phyloP scores from a whole-genome alignment of 148 eudicot genomes.

The Hydrangea macrophylla region DNA sequence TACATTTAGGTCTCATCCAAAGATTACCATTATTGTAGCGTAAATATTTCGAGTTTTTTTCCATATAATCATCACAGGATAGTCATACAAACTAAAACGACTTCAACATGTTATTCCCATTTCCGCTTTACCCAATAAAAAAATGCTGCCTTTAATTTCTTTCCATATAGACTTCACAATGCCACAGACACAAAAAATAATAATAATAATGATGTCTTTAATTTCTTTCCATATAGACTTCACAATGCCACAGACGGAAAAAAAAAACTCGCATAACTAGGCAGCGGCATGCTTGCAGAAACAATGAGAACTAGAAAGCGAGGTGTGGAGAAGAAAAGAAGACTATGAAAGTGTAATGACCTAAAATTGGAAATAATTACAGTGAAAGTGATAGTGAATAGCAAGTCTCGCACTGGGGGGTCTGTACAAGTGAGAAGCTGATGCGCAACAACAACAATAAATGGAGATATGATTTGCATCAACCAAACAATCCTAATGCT shows the following conservation, averaged over 20 bases:
- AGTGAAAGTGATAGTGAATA: not conserved
- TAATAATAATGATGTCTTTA: not conserved
- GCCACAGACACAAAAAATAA: too few relatives aligned
- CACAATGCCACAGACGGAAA: not conserved
- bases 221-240: not conserved
- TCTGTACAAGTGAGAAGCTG: conserved; percentile 8
- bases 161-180: too few relatives aligned
- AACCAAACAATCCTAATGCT: conserved; percentile 24
- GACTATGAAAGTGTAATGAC: not conserved
- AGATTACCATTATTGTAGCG: too few relatives aligned
- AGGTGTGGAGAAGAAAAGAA: too few relatives aligned
- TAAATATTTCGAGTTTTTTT: too few relatives aligned
- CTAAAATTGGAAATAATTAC: not conserved
- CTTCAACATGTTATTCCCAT: too few relatives aligned
- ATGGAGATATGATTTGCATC: not conserved
- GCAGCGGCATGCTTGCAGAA: conserved; percentile 2
- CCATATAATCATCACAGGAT: too few relatives aligned
- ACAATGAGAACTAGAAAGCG: not conserved
- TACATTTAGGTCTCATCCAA: too few relatives aligned
- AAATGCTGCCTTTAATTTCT: too few relatives aligned
- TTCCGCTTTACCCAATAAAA: too few relatives aligned
- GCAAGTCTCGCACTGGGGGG: conserved; percentile 4
- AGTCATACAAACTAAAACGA: too few relatives aligned
- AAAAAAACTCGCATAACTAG: conserved; percentile 7
- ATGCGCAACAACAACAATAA: not conserved